phyloP scores from a whole-genome alignment of 331 rosid genomes.

The Arachis monticola region DNA sequence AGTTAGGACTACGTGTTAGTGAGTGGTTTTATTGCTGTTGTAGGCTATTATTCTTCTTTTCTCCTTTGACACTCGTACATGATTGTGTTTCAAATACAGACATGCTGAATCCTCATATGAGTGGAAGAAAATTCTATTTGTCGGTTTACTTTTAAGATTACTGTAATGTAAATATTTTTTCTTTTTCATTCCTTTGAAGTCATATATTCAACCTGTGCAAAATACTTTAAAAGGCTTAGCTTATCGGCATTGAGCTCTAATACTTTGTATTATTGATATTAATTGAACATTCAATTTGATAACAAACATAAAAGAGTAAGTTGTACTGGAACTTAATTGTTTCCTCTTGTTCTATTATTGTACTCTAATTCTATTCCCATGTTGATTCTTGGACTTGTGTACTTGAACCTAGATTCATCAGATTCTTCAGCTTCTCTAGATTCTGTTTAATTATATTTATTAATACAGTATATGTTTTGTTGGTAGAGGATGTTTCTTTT shows the following conservation, averaged over 20 bases:
- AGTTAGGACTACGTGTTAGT: conserved; percentile 25
- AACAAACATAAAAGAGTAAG: neutral
- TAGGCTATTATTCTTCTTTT: neutral
- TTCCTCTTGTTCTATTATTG: too few species aligned
- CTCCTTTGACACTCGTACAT: neutral
- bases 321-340: neutral
- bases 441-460: too few species aligned
- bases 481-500: too few species aligned
- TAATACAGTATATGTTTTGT: too few species aligned
- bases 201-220: too few species aligned
- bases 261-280: conserved; percentile 5
- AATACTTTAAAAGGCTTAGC: neutral
- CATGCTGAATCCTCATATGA: conserved; percentile 14
- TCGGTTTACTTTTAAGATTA: conserved; percentile 22
- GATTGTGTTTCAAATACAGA: conserved; percentile 12
- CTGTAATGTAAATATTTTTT: conserved; percentile 15
- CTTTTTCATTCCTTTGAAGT: neutral
- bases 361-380: too few species aligned
- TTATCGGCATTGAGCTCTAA: conserved; percentile 8
- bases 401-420: too few species aligned
- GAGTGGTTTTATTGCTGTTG: neutral
- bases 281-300: conserved; percentile 24
- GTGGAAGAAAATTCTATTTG: neutral
- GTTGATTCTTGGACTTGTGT: too few species aligned
- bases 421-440: too few species aligned